Evolutionary conservation across 1,284 basidiomycete genomes (phyloP), one percentile per base, ranked within the genome.

Genomic region (Apiotrichum mycotoxinovorans): DNA sequence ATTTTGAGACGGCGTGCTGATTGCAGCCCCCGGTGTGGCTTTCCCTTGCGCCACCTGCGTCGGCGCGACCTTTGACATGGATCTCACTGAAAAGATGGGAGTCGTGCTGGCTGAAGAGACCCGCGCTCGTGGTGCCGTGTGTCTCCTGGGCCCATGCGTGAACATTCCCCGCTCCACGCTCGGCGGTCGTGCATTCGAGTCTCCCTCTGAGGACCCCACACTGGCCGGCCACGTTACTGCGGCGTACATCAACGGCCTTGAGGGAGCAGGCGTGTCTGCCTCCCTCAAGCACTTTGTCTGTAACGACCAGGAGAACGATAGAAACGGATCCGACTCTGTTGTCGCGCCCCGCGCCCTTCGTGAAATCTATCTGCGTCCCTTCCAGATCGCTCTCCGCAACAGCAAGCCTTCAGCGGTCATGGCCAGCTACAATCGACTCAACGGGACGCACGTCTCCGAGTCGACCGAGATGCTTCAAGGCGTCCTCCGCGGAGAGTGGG

Each of bases 131-230:
- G 82, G 84, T 33, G 85, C 86, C 3, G 84, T 85, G 10, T 80
- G 88, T 8, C 69, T 77, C 17, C 83, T 90, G 30, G 88, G 84
- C 0, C 88, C 88, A 1, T 90, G 88, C 0, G 86, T 86, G 73
- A 91, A 91, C 72, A 90, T 89, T 52, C 87, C 88, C 72, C 82
- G 88, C 30, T 85, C 80, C 57, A 88, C 88, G 11, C 81, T 89
- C 12, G 87, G 87, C 38, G 88, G 88, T 37, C 80, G 88, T 50
- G 64, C 67, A 5, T 68, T 71, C 52, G 67, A 65, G 70, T 87
- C 85, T 42, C 90, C 88, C 77, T 87, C 87, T 0, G 89, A 91
- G 71, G 89, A 91, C 67, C 88, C 89, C 1, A 75, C 83, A 54
- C 80, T 88, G 7, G 86, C 85, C 22, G 89, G 89, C 22, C 78